phyloP scores from a whole-genome alignment of 495 filamentous ascomycete species.

The Podospora tetraspora region DNA sequence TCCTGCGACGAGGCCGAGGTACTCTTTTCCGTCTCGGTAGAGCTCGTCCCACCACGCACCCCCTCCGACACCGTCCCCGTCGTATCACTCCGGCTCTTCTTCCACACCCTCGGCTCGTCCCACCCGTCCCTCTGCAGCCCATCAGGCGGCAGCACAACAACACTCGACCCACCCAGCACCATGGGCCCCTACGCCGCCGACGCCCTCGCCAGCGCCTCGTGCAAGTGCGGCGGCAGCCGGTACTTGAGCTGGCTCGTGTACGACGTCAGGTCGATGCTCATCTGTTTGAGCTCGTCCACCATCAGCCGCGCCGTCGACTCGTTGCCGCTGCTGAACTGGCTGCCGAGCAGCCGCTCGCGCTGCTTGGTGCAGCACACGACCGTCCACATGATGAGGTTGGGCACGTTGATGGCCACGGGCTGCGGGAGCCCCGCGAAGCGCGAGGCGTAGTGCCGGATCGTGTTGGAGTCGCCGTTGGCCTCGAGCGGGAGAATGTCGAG shows the following conservation, averaged over 20 bases:
- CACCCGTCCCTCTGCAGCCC: neutral
- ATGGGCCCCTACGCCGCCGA: constrained; percentile 53
- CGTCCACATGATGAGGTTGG: constrained; percentile 86
- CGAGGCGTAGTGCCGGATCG: constrained; percentile 68
- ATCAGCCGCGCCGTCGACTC: constrained; percentile 60
- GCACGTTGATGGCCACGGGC: constrained; percentile 77
- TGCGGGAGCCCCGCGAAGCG: constrained; percentile 69
- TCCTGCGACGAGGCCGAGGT: neutral
- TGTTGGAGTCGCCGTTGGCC: constrained; percentile 61
- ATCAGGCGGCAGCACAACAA: neutral
- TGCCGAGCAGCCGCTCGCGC: constrained; percentile 58
- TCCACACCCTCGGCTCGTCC: neutral
- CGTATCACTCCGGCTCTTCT: neutral
- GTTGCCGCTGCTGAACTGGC: constrained; percentile 67
- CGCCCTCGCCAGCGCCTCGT: constrained; percentile 73
- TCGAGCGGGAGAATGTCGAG: constrained; percentile 74
- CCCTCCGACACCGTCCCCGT: neutral
- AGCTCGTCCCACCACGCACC: neutral
- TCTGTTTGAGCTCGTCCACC: constrained; percentile 64
- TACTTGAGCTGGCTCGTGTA: constrained; percentile 94
- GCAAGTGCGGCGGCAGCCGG: constrained; percentile 64
- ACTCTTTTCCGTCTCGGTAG: neutral
- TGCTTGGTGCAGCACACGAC: constrained; percentile 76
- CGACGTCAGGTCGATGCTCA: constrained; percentile 81
- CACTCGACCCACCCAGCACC: neutral